Evolutionary conservation across 805 yeast genomes (phyloP).

Genomic region (Candida maesae): DNA sequence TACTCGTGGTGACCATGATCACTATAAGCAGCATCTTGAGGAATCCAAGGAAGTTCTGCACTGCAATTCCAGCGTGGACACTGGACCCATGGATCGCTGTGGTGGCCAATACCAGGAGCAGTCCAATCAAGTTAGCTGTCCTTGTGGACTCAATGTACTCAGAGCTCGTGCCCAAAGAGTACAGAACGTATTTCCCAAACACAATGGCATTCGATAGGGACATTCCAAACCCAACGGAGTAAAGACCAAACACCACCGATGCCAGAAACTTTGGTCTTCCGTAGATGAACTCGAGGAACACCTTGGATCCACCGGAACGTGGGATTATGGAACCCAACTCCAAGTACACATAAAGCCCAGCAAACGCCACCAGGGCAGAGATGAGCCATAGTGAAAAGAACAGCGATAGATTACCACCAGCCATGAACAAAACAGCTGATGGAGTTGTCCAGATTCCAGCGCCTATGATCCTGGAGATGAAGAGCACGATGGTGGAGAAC

Average conservation of each 20-base stretch:
- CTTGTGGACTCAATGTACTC: constrained; percentile 28
- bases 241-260: constrained; percentile 46
- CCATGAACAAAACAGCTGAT: constrained; percentile 57
- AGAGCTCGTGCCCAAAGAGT: constrained; percentile 39
- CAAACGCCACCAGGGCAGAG: constrained; percentile 58
- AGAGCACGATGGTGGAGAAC: constrained; percentile 59
- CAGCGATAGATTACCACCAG: constrained; percentile 61
- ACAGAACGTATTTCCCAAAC: constrained; percentile 57
- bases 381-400: constrained; percentile 62
- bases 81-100: constrained; percentile 54
- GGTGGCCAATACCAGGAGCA: constrained; percentile 33
- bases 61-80: constrained; percentile 51
- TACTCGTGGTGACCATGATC: constrained; percentile 53
- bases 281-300: constrained; percentile 65
- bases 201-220: constrained; percentile 52
- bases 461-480: constrained; percentile 68
- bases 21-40: constrained; percentile 53
- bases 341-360: constrained; percentile 62
- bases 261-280: constrained; percentile 54
- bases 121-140: constrained; percentile 38
- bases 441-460: constrained; percentile 78
- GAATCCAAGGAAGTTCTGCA: constrained; percentile 62
- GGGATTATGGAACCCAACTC: constrained; percentile 72
- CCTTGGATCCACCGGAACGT: constrained; percentile 72
- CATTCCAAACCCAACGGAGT: constrained; percentile 51